Evolutionary conservation across 768 basidiomycete species (phyloP).

Genomic region (Cytidiella melzeri): DNA sequence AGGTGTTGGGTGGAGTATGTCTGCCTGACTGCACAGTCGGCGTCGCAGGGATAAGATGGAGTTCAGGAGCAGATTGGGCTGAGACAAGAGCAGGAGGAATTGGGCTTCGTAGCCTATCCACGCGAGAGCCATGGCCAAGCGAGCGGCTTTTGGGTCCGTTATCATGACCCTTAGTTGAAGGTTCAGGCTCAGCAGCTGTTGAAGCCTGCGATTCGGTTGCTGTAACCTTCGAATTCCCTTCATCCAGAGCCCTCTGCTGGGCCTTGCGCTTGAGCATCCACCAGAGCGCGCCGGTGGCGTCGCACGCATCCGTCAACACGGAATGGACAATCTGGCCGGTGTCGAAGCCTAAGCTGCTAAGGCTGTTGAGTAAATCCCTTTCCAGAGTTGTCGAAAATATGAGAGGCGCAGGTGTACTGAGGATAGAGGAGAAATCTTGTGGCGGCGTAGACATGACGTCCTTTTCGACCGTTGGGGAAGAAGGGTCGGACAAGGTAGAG

Average conservation of each 20-base stretch:
- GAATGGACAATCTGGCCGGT: constrained; percentile 94
- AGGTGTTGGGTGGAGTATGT: constrained; percentile 49
- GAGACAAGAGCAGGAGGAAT: constrained; percentile 23
- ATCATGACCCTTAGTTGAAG: constrained; percentile 7
- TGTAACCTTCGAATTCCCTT: constrained; percentile 21
- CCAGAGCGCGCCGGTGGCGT: constrained; percentile 87
- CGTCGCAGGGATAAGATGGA: constrained; percentile 74
- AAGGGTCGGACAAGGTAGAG: constrained; percentile 68
- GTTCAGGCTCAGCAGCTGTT: constrained; percentile 9
- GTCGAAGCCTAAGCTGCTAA: constrained; percentile 81
- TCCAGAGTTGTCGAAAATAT: constrained; percentile 87
- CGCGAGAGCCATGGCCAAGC: constrained; percentile 5
- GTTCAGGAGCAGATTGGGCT: constrained; percentile 45
- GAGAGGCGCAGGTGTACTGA: constrained; percentile 62
- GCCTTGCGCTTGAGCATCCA: constrained; percentile 90
- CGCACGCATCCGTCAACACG: constrained; percentile 88
- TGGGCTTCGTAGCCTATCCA: constrained; percentile 10
- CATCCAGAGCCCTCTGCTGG: constrained; percentile 50
- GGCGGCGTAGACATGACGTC: constrained; percentile 29
- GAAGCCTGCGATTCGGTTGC: constrained; percentile 17
- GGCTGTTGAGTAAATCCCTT: constrained; percentile 66
- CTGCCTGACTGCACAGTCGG: constrained; percentile 42
- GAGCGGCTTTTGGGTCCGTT: constrained; percentile 10
- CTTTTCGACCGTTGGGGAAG: constrained; percentile 46
- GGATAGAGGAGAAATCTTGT: constrained; percentile 57